Evolutionary conservation across 2,329 filamentous ascomycete species (phyloP), one percentile per base, ranked within the genome.

Genomic region (Lecanoromycetidae sp.): DNA sequence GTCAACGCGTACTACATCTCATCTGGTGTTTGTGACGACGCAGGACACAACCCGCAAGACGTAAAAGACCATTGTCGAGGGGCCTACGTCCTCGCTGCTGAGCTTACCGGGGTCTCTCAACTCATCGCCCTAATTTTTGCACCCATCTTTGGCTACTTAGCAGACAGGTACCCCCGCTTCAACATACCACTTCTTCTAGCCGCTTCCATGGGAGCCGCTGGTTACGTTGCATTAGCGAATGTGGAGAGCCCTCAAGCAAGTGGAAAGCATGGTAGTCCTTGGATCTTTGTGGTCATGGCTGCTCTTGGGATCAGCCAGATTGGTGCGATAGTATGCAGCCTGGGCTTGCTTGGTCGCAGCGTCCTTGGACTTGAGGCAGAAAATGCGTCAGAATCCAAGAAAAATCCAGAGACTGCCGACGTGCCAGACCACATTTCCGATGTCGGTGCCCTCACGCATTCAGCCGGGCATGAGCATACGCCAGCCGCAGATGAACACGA

Each of bases 291-390:
- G 10, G 75, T 90, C 13, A 86, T 87, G 34, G 77, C 82, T 0
- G 66, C 94, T 15, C 78, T 96, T 32, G 91, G 91, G 12, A 77
- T 94, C 59, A 93, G 86, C 58, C 91, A 98, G 64, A 96, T 98
- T 52, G 91, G 90, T 2, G 84, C 87, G 9, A 96, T 98, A 50
- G 91, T 98, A 1, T 95, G 88, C 66, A 94, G 86, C 54, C 74
- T 98, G n/a, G 87, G 85, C 1, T 78, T 91, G 1, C 74, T 98
- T 2, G 87, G 87, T 30, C 79, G 79, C 13, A 41, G 22, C 32
- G 43, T 54, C 12, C 22, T 51, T 10, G 52, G 29, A 7, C 15
- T 35, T n/a, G 38, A 52, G 12, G 9, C 34, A 10, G 44, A 33
- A 6, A 43, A 12, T 23, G 4, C 38, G 20, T 9, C 12, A 4